These are phyloP conservation scores for Elsinoe ampelina DNA, from an alignment of 2,329 filamentous ascomycete genomes.

Conservation along the genomic window DNA sequence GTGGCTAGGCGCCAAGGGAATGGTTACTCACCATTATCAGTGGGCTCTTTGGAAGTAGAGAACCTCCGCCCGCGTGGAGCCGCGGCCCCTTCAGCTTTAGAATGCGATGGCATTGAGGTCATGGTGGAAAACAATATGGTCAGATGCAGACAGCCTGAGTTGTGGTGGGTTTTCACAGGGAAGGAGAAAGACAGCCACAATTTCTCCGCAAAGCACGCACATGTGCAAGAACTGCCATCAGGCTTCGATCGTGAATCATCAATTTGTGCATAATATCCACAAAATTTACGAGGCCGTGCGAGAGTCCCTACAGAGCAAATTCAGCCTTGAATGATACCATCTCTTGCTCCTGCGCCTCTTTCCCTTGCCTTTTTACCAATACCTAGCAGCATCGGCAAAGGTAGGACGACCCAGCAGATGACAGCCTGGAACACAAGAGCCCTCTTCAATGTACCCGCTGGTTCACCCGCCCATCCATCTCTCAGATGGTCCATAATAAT, in stretches of 20 bases:
- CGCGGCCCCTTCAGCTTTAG: neutral
- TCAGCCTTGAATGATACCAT: neutral
- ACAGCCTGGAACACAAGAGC: conserved; percentile 73
- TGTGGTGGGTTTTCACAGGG: neutral
- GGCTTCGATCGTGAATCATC: no score
- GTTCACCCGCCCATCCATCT: conserved; percentile 28
- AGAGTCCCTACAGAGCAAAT: no score
- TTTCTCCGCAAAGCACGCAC: no score
- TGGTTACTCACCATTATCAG: conserved; percentile 34
- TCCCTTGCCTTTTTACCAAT: neutral
- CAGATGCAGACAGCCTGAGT: neutral
- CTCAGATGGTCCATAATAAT: conserved; percentile 70
- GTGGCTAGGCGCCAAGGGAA: conserved; percentile 12
- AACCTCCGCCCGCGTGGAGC: conserved; percentile 26
- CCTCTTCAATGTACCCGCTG: conserved; percentile 56
- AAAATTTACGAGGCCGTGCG: no score
- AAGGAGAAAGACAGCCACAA: no score
- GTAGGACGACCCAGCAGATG: conserved; percentile 54
- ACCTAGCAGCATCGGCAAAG: conserved; percentile 60
- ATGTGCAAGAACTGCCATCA: no score
- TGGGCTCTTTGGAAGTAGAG: conserved; percentile 36
- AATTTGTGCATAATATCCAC: no score
- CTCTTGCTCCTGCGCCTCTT: neutral
- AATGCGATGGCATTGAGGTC: neutral
- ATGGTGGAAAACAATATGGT: neutral